Evolutionary conservation across 1,284 basidiomycete genomes (phyloP), one percentile per base, ranked within the genome.

Genomic region (Ceratobasidium theobromae): DNA sequence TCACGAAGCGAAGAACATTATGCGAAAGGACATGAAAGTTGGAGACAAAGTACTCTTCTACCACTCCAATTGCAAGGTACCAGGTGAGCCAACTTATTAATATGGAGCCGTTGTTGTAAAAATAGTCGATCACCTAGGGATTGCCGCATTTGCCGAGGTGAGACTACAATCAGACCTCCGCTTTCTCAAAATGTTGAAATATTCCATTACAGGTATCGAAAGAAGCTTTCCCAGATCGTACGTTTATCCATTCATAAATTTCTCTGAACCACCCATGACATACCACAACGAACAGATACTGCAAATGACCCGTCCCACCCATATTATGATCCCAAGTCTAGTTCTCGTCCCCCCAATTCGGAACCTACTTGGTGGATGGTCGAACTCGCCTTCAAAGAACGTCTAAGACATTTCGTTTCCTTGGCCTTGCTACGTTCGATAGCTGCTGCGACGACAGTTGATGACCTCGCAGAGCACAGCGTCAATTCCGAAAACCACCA

Each of bases 171-270:
- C 43, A 30, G 9, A 41, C 46, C n/a, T 12, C 21, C 27, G 4
- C 28, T 54, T 23, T 35, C 38, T 38, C 21, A 33, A 45, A n/a
- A 51, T 14, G 27, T 52, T 70, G 33, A 66, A 46, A 21, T 40
- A 52, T 69, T 27, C 49, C 27, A 49, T 65, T 54, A 49, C 70
- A 91, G 87, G 86, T 95, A 6, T 81, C 81, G 21, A 91, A 86
- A 75, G 89, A 92, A 75, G 91, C 91, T 1, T 95, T 95, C 75
- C 91, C 93, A 25, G 94, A 96, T 75, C 84, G 93, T 94, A 74
- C 77, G 91, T 77, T 18, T 32, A 48, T 32, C 9, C 40, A 57
- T 41, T 21, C 21, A n/a, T 48, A 12, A 5, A 4, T 11, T 23
- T 48, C 35, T 16, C 16, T 38, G 8, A 38, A 8, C 35, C 35